Evolutionary conservation across 371 early-diverging fungal species (phyloP).

Genomic region (Mycotypha africana): DNA sequence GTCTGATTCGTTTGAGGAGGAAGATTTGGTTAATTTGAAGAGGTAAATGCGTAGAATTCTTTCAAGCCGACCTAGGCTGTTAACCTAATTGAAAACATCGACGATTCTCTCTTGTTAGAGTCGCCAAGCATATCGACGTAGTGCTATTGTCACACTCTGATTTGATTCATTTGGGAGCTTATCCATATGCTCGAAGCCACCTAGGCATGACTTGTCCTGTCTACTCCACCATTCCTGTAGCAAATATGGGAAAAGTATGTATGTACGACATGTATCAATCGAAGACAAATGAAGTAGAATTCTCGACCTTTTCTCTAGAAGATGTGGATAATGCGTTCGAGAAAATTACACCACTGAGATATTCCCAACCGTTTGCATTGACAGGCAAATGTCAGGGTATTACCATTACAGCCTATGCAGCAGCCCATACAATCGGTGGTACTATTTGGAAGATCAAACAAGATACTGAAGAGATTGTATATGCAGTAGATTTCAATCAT

Average conservation of each 20-base stretch:
- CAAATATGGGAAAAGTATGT: constrained; percentile 89
- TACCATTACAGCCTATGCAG: constrained; percentile 86
- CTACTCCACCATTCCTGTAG: constrained; percentile 92
- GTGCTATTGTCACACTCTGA: constrained; percentile 92
- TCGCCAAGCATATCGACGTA: constrained; percentile 90
- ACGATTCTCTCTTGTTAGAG: constrained; percentile 31
- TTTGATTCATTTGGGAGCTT: constrained; percentile 85
- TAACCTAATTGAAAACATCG: too few species aligned
- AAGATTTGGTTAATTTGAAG: constrained; percentile 61
- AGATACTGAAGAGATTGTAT: constrained; percentile 90
- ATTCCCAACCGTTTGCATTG: constrained; percentile 85
- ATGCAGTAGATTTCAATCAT: constrained; percentile 97
- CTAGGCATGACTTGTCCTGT: constrained; percentile 85
- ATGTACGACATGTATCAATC: constrained; percentile 76
- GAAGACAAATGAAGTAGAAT: constrained; percentile 64
- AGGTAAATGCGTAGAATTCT: too few species aligned
- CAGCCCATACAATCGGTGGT: constrained; percentile 97
- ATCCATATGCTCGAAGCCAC: constrained; percentile 75
- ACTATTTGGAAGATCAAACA: constrained; percentile 96
- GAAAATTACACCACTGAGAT: constrained; percentile 77
- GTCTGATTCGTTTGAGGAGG: constrained; percentile 66
- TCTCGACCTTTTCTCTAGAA: constrained; percentile 62
- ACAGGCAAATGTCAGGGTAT: constrained; percentile 78
- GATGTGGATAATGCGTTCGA: constrained; percentile 86
- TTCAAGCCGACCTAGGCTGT: too few species aligned